Percentiles rank a stretch among this genome's conserved stretches.
phyloP scores from a whole-genome alignment of 1,139 yeast genomes.

The Diutina catenulata region DNA sequence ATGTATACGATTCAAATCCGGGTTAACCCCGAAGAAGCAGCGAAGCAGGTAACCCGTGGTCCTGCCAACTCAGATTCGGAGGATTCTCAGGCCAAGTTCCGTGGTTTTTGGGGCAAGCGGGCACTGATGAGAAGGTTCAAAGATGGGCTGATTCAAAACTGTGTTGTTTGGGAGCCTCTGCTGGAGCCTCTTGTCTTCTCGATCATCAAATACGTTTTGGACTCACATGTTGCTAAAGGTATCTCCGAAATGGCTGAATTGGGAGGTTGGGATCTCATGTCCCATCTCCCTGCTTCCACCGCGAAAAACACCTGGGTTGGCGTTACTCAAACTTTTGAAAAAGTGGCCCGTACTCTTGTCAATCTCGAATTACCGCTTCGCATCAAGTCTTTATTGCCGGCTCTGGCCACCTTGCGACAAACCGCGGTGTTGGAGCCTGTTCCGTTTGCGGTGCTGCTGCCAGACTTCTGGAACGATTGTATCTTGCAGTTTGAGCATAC shows the following conservation, averaged over 20 bases:
- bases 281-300: neutral
- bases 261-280: neutral
- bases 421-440: slow-evolving; percentile 71
- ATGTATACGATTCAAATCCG: slow-evolving; percentile 29
- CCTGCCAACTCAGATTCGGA: slow-evolving; percentile 50
- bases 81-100: slow-evolving; percentile 51
- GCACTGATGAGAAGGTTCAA: slow-evolving; percentile 83
- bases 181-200: slow-evolving; percentile 55
- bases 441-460: slow-evolving; percentile 67
- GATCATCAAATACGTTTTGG: slow-evolving; percentile 52
- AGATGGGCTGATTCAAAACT: slow-evolving; percentile 81
- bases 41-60: slow-evolving; percentile 75
- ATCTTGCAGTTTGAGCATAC: slow-evolving; percentile 83
- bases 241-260: neutral
- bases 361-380: slow-evolving; percentile 58
- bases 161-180: slow-evolving; percentile 73
- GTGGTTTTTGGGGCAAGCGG: slow-evolving; percentile 80
- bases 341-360: slow-evolving; percentile 41
- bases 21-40: slow-evolving; percentile 65
- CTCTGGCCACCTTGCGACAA: slow-evolving; percentile 60
- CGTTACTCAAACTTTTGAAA: slow-evolving; percentile 56
- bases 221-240: slow-evolving; percentile 15
- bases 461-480: slow-evolving; percentile 72
- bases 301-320: too few species aligned
- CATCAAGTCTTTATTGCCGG: slow-evolving; percentile 60